Evolutionary conservation across 2,329 filamentous ascomycete genomes (phyloP).

Genomic region (Xylariomycetidae sp.): DNA sequence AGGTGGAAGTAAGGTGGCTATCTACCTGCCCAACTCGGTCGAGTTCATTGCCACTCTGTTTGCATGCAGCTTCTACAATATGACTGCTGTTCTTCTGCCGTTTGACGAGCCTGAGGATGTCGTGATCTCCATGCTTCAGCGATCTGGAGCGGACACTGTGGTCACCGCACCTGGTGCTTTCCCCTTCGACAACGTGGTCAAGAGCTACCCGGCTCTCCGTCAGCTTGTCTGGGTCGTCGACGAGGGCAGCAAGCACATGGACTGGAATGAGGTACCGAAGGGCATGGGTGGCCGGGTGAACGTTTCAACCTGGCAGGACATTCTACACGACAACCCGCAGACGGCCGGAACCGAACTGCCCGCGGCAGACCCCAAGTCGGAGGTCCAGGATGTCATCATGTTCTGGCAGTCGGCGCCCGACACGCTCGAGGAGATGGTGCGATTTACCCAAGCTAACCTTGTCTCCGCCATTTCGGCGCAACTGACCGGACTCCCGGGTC

Average conservation of each 20-base stretch:
- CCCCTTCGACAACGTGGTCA: conserved; percentile 67
- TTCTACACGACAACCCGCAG: conserved; percentile 64
- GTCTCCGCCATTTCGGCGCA: conserved; percentile 79
- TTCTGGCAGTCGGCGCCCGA: conserved; percentile 57
- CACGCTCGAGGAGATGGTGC: conserved; percentile 62
- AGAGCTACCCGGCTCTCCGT: conserved; percentile 63
- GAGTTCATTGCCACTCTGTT: conserved; percentile 81
- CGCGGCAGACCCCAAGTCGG: conserved; percentile 46
- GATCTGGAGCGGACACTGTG: conserved; percentile 71
- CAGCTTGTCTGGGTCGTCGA: conserved; percentile 91
- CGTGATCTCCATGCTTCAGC: conserved; percentile 65
- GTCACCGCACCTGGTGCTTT: conserved; percentile 83
- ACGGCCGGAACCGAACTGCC: conserved; percentile 59
- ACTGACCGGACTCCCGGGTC: conserved; percentile 66
- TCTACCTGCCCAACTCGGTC: conserved; percentile 89
- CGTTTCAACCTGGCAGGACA: conserved; percentile 88
- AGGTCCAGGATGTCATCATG: conserved; percentile 52
- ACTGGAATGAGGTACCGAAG: conserved; percentile 85
- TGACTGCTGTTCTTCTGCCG: conserved; percentile 79
- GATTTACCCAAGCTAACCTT: conserved; percentile 79
- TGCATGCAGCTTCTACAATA: conserved; percentile 82
- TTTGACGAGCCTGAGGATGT: conserved; percentile 67
- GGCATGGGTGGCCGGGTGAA: conserved; percentile 68
- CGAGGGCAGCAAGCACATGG: conserved; percentile 82
- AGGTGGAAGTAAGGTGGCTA: conserved; percentile 69